Base-by-base conservation (phyloP, 768 basidiomycete species). In the Candolleomyces efflorescens region DNA sequence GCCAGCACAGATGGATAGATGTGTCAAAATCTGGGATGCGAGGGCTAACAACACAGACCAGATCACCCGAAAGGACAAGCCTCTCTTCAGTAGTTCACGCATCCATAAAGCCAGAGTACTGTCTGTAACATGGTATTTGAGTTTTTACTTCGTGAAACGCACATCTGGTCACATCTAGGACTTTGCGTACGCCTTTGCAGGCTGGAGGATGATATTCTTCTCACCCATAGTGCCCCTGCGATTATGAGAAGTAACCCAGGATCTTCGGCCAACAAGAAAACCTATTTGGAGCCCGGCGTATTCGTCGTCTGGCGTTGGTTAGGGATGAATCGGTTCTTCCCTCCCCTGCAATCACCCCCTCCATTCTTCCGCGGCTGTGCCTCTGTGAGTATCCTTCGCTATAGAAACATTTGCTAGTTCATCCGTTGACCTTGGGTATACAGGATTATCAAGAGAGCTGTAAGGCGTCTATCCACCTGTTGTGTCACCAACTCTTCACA, bases 361-460 rank as follows among this genome's bases (percentile, higher is more conserved):
- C 38, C 46, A 43, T 53, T 64, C 46, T 72, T 84, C 63, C 74
- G 83, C 59, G 86, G 86, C 18, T 83, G 82, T 59, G 77, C 81
- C 49, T 83, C 84, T 50, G 88, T 90, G 69, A 32, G 83, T 66
- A 12, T 69, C 32, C 37, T 20, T 23, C 22, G n/a, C 27, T 46
- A 17, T 50, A 10, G n/a, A 49, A 13, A 10, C 13, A 58, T 11
- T 32, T 10, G 18, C 27, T 45, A 6, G 2, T 12, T n/a, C 9
- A 26, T 36, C 51, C 5, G 55, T 49, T 37, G 48, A 12, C 53
- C 20, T 2, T 32, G 37, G 23, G 1, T 12, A 45, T 32, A 18
- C 49, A 91, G 89, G 90, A 91, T 67, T 90, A 84, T 65, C 85
- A 84, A 63, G 86, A 90, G 64, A 90, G 87, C 68, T 78, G 90